phyloP scores from a whole-genome alignment of 345 rosid genomes.

The Eucalyptus tenuipes region DNA sequence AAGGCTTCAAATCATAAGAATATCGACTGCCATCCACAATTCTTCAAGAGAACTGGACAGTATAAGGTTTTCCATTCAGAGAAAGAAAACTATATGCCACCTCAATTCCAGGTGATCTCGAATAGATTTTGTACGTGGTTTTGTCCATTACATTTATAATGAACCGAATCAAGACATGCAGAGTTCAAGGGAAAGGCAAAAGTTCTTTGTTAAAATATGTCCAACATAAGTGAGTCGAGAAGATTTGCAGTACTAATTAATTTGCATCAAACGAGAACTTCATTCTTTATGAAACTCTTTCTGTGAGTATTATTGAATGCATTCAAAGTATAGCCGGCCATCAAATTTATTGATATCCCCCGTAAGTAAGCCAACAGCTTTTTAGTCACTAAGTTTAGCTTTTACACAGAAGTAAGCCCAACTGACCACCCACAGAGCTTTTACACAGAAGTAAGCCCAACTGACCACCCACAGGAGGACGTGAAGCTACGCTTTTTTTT shows the following conservation, averaged over 20 bases:
- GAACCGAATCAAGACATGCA: background rate
- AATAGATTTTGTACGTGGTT: background rate
- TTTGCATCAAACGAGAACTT: background rate
- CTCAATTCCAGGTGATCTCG: background rate
- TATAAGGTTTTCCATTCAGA: background rate
- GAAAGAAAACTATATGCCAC: background rate
- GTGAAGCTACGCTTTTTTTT: background rate
- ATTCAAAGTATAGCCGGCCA: background rate
- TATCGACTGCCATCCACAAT: background rate
- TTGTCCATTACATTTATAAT: background rate
- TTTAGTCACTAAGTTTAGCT: background rate
- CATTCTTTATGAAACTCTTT: background rate
- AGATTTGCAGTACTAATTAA: background rate
- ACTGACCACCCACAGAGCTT: no score
- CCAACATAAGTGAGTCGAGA: background rate
- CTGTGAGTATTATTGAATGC: background rate
- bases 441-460: background rate
- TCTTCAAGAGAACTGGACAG: background rate
- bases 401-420: background rate
- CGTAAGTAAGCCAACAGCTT: background rate
- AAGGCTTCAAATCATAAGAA: background rate
- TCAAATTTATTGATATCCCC: background rate
- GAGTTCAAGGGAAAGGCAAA: background rate
- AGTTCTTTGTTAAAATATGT: background rate
- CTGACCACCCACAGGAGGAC: background rate